Base-by-base conservation (phyloP, 257 asterid genomes). In the Gynochthodes officinalis region DNA sequence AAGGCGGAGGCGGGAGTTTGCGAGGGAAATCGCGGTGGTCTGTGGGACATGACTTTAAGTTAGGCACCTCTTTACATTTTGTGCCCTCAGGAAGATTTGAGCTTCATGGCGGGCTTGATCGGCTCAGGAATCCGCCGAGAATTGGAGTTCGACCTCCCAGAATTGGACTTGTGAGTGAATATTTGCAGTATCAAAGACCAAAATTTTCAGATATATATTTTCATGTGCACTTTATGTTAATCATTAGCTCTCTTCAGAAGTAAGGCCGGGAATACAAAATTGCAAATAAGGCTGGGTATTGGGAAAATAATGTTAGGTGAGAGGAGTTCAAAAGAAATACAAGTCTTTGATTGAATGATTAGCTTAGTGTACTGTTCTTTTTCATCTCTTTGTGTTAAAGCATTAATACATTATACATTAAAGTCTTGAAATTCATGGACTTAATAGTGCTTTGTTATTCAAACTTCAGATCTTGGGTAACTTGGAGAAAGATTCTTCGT, bases 11-110 rank as follows among this genome's bases (percentile, higher is more conserved):
- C 67, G 82, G 81, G 27, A 84, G 86, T 21, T 92, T 86, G 46
- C 76, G 86, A 63, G 83, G 82, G 32, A 77, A 71, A 55, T 86
- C 89, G 97, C 85, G 86, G 70, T 93, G 95, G 96, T 82, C 90
- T 32, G 87, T 80, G 48, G 85, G 88, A 72, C 90, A 88, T 32
- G 95, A 85, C 72, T 73, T 91, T 86, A 84, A 87, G 87, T 76
- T 84, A 65, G 99, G 97, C 9, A 88, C 89, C 86, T 89, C 99
- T 15, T 73, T 91, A 73, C 83, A 84, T 81, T 94, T 91, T 73
- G 84, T 82, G 60, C 93, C 88, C 11, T 73, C 75, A 7, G 66
- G 67, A 73, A 79, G 82, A 74, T 75, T 85, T 42, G 76, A 82
- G 72, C 71, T 79, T 64, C 84, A 79, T 15, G 82, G 84, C 70